A percentile compares a stretch with the other conserved stretches of the same genome.
Evolutionary conservation across 2,329 filamentous ascomycete species (phyloP).

Genomic region (Cercospora sp.): DNA sequence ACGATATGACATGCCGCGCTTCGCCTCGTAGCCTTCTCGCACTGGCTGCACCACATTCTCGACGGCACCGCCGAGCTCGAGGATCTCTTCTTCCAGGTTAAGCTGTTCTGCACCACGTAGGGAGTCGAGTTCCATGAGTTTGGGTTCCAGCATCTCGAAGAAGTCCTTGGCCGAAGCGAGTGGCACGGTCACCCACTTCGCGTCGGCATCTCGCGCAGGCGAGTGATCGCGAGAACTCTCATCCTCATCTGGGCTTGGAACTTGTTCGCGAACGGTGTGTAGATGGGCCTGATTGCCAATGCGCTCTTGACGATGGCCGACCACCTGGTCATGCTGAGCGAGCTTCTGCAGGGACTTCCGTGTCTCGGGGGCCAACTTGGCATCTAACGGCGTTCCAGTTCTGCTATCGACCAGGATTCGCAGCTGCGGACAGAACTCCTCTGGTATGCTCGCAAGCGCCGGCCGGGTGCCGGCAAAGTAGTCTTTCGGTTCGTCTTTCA

Average conservation of each 20-base stretch:
- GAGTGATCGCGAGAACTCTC: slow-evolving; percentile 10
- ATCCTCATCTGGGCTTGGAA: slow-evolving; percentile 1
- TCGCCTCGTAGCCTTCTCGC: slow-evolving; percentile 49
- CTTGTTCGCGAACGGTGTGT: slow-evolving; percentile 6
- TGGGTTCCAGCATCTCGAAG: slow-evolving; percentile 71
- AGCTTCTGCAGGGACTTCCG: slow-evolving; percentile 64
- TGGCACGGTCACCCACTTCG: slow-evolving; percentile 66
- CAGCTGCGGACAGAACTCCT: slow-evolving; percentile 64
- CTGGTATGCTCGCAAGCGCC: slow-evolving; percentile 28
- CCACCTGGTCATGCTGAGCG: slow-evolving; percentile 51
- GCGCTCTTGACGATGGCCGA: slow-evolving; percentile 39
- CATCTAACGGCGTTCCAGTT: slow-evolving; percentile 68
- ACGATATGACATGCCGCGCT: slow-evolving; percentile 37
- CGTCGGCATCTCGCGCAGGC: slow-evolving; percentile 19
- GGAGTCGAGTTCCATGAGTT: slow-evolving; percentile 67
- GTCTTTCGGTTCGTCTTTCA: slow-evolving; percentile 13
- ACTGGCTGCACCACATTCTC: slow-evolving; percentile 65
- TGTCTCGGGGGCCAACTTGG: slow-evolving; percentile 65
- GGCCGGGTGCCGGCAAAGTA: slow-evolving; percentile 32
- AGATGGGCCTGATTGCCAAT: slow-evolving; percentile 22
- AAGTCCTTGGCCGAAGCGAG: slow-evolving; percentile 77
- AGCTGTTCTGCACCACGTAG: slow-evolving; percentile 68
- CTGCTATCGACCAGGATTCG: slow-evolving; percentile 68
- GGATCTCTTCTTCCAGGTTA: slow-evolving; percentile 64
- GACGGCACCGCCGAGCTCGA: slow-evolving; percentile 64